Evolutionary conservation across 305 asterid species (phyloP), one percentile per base, ranked within the genome.

Genomic region (Solanum hybrid): DNA sequence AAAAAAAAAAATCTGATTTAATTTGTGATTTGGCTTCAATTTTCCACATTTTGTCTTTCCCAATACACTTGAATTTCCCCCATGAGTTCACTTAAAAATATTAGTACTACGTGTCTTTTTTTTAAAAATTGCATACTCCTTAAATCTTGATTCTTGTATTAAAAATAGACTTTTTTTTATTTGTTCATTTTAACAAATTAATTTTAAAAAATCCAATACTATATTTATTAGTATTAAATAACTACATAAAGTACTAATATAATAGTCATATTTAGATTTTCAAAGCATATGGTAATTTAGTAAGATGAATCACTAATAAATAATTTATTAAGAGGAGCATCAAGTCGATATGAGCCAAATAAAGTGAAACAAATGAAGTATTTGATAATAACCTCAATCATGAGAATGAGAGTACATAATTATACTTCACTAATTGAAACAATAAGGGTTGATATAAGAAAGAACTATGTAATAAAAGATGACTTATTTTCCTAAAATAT

Each of bases 1-100:
- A 45, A 45, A 45, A 37, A 45, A 45, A 45, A 45, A 5, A 27
- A 26, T n/a, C 1, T 5, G 36, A 10, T 24, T 61, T 68, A 1
- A 34, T 79, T 29, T 34, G 4, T 17, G 45, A 22, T 31, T 85
- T 57, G 45, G 77, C 88, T 57, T 85, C 88, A 85, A 57, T 57
- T 77, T 89, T 77, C 65, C 78, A 26, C 84, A 85, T 91, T 86
- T 90, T 86, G 89, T 33, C 65, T 73, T 79, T 90, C 41, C 89
- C 87, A 57, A 90, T 38, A 86, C 89, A 32, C 72, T 32, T 79
- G 87, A 90, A 27, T 27, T 83, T 13, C 5, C 39, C 73, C 88
- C 75, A 17, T 14, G 17, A 31, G 2, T 51, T 51, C 26, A 61
- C 26, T 20, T 61, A 20, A 61, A 57, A 17, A 51, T 51, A 15